phyloP scores from a whole-genome alignment of 495 filamentous ascomycete genomes.

The Neurospora sp. region DNA sequence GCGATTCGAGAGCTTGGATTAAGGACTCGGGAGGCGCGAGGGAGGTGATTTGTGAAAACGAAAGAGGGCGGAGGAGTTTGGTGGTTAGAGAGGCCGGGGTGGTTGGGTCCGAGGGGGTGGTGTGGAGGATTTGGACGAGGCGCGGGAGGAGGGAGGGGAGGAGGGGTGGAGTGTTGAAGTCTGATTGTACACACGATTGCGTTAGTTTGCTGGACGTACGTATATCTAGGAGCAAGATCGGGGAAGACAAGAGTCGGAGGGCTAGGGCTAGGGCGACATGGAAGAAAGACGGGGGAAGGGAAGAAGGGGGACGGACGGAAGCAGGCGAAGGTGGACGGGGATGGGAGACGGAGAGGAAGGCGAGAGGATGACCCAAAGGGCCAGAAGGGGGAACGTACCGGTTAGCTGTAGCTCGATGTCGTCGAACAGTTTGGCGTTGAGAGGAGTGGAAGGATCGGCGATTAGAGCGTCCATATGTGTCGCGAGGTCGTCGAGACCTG shows the following conservation, averaged over 20 bases:
- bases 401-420: constrained; percentile 45
- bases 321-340: neutral
- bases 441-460: constrained; percentile 22
- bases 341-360: neutral
- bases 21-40: constrained; percentile 45
- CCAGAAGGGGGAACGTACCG: constrained; percentile 11
- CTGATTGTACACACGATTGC: constrained; percentile 7
- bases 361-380: neutral
- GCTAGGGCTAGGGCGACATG: too few species aligned
- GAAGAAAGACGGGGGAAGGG: neutral
- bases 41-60: constrained; percentile 39
- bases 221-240: neutral
- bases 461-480: constrained; percentile 39
- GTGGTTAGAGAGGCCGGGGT: constrained; percentile 38
- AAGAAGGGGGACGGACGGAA: neutral
- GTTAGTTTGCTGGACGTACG: neutral
- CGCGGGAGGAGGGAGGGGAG: constrained; percentile 39
- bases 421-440: constrained; percentile 41
- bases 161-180: constrained; percentile 35
- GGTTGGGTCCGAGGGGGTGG: constrained; percentile 40
- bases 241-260: neutral
- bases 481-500: constrained; percentile 38
- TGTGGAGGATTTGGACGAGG: constrained; percentile 37
- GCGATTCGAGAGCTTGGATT: constrained; percentile 45
- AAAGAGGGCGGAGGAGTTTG: constrained; percentile 42